These are phyloP conservation scores for Raphanus sativus DNA, from an alignment of 345 rosid genomes.

Conservation along the genomic window DNA sequence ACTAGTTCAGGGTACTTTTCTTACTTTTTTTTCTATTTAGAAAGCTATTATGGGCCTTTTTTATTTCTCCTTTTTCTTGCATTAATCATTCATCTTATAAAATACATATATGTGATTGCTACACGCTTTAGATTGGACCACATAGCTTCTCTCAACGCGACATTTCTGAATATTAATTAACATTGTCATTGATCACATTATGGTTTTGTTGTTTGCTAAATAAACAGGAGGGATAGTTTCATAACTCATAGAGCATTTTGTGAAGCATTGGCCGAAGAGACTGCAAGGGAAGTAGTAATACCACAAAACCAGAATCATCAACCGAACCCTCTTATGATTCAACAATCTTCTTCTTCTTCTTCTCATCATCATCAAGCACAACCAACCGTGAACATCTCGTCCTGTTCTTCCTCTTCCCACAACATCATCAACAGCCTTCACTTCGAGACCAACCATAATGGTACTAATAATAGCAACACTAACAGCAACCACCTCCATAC, in stretches of 20 bases:
- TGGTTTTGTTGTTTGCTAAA: conserved; percentile 17
- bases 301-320: conserved; percentile 33
- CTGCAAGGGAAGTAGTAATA: conserved; percentile 52
- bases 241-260: conserved; percentile 93
- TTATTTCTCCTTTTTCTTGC: background rate
- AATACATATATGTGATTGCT: conserved; percentile 7
- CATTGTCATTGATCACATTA: conserved; percentile 17
- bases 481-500: conserved; percentile 38
- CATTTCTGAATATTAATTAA: background rate
- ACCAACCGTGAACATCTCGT: conserved; percentile 30
- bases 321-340: conserved; percentile 28
- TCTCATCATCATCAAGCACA: conserved; percentile 19
- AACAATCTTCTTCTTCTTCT: conserved; percentile 10
- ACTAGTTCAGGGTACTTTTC: conserved; percentile 36
- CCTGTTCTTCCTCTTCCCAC: conserved; percentile 25
- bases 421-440: conserved; percentile 40
- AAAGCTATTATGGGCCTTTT: background rate
- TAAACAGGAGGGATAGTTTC: conserved; percentile 92
- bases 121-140: conserved; percentile 35
- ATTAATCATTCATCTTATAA: conserved; percentile 9
- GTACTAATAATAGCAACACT: background rate
- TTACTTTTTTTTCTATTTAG: background rate
- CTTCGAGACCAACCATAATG: conserved; percentile 42
- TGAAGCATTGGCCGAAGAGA: conserved; percentile 90
- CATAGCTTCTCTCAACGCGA: conserved; percentile 15